A percentile compares a stretch with the other conserved stretches of the same genome.
Conservation (phyloP, 345 rosid species). For the Camelina hispida region DNA sequence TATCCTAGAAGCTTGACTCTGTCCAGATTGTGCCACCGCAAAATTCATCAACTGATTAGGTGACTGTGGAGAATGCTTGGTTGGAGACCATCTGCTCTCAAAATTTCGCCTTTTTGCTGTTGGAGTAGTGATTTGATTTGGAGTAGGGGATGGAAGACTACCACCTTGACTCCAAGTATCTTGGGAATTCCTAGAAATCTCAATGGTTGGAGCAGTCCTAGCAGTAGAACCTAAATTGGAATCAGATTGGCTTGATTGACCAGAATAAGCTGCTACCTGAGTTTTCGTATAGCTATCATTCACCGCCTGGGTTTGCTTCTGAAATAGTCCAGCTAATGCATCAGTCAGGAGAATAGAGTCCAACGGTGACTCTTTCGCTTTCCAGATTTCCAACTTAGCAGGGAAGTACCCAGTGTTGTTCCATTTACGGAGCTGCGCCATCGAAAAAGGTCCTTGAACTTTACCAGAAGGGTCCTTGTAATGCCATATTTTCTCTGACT, state of each 20-base stretch:
- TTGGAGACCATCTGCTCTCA: constrained; percentile 79
- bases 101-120: constrained; percentile 48
- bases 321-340: constrained; percentile 74
- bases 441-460: constrained; percentile 94
- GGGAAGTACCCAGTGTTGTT: constrained; percentile 93
- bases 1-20: constrained; percentile 47
- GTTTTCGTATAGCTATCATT: constrained; percentile 46
- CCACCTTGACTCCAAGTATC: constrained; percentile 67
- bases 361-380: constrained; percentile 58
- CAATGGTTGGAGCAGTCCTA: constrained; percentile 52
- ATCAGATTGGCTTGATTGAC: constrained; percentile 44
- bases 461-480: constrained; percentile 96
- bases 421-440: constrained; percentile 96
- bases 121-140: constrained; percentile 58
- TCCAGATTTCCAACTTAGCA: constrained; percentile 84
- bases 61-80: constrained; percentile 52
- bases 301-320: constrained; percentile 53
- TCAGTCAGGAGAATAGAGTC: constrained; percentile 77
- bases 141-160: constrained; percentile 95
- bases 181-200: constrained; percentile 57
- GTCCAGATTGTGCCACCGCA: constrained; percentile 42
- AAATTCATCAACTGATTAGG: constrained; percentile 38
- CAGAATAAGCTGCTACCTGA: constrained; percentile 52
- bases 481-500: constrained; percentile 91
- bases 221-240: constrained; percentile 44